Base-by-base conservation (phyloP, 257 asterid genomes). In the Craterostigma plantagineum region DNA sequence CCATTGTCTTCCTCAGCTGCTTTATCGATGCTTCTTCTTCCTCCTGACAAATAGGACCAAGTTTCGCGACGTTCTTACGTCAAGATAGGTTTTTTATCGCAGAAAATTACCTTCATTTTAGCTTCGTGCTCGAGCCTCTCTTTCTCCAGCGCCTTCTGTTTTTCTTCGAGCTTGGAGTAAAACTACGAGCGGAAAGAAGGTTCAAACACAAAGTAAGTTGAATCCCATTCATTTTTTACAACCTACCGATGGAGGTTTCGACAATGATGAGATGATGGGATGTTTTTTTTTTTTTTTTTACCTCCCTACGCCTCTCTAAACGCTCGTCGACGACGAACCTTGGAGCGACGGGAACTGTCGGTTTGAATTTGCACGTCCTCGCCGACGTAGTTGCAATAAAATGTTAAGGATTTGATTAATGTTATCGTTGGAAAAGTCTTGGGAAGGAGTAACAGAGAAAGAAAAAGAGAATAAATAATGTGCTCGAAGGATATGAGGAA, bases 1-100 rank as follows among this genome's bases (percentile, higher is more conserved):
- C 62, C 96, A 77, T 85, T 67, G 46, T 65, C 77, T 75, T 85
- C 56, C 96, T 72, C 45, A 84, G 70, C 76, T 84, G 76, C 69
- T 70, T 79, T 49, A 79, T 62, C 11, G 79, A 76, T 42, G 72
- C 81, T 50, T 46, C 65, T 49, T 74, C 96, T 63, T 84, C 92
- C 67, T 85, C 94, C 96, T 85, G 63, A 7, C 49, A 35, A 51
- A 63, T 11, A 51, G 36, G 10, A n/a, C n/a, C 12, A 11, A 12
- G 42, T 30, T 35, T 44, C 27, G 48, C n/a, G 54, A 49, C 17
- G 30, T 9, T 16, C 5, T n/a, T 8, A 14, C 14, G 35, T 30
- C 13, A 35, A 1, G 34, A 17, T 10, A 1, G 12, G 14, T 4
- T 48, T n/a, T n/a, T 30, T 18, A 15, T 34, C 35, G 35, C 5